Percentiles rank a stretch among this genome's conserved stretches.
phyloP scores from a whole-genome alignment of 129 eudicot species.

The Arctium lappa region DNA sequence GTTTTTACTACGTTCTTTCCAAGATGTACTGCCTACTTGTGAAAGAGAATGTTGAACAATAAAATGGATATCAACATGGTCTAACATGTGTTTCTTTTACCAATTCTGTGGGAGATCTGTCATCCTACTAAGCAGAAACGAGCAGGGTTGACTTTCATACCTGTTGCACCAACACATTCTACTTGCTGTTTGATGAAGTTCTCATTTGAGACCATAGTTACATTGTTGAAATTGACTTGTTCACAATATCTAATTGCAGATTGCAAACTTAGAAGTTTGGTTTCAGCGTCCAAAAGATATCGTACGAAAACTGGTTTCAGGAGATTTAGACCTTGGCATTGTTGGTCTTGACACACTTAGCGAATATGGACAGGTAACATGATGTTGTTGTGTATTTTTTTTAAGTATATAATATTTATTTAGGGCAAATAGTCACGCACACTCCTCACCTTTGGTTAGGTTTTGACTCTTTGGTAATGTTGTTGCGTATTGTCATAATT shows the following conservation, averaged over 20 bases:
- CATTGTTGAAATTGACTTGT: conserved; percentile 8
- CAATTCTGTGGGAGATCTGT: neutral
- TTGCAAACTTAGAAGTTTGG: conserved; percentile 84
- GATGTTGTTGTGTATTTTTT: neutral
- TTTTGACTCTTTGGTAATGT: neutral
- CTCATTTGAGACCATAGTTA: neutral
- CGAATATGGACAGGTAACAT: conserved; percentile 81
- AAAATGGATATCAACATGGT: neutral
- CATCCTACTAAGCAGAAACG: neutral
- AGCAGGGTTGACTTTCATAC: neutral
- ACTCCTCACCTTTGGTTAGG: neutral
- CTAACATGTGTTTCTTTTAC: neutral
- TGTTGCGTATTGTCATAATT: neutral
- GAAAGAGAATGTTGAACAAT: neutral
- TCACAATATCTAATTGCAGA: conserved; percentile 42
- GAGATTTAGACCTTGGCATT: conserved; percentile 91
- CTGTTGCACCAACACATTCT: neutral
- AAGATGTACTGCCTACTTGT: conserved; percentile 3
- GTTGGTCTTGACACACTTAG: conserved; percentile 85
- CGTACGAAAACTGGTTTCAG: conserved; percentile 80
- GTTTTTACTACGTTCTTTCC: neutral
- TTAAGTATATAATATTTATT: neutral
- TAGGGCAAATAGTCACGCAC: neutral
- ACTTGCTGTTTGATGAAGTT: neutral
- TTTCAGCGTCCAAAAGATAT: conserved; percentile 93